These are phyloP conservation scores for Tetraselmis chui DNA, from an alignment of 139 green algal genomes.

Conservation along the genomic window DNA sequence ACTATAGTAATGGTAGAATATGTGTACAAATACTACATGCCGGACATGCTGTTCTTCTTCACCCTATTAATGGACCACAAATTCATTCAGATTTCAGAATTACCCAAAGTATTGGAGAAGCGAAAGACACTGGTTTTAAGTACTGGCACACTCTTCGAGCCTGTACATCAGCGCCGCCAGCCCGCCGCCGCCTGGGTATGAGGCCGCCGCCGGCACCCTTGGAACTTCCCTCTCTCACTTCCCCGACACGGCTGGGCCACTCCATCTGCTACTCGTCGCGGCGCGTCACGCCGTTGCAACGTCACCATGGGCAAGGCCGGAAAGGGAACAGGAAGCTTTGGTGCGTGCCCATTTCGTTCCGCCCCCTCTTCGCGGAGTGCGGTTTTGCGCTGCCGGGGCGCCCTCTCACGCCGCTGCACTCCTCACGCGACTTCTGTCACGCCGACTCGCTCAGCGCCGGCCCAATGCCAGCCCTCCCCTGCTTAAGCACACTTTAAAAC, in stretches of 20 bases:
- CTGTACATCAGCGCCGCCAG: too few species aligned
- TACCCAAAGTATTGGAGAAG: too few species aligned
- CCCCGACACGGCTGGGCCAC: background rate
- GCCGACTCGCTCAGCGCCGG: constrained; percentile 9
- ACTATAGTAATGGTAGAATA: too few species aligned
- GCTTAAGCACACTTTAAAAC: constrained; percentile 6
- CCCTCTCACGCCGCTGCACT: too few species aligned
- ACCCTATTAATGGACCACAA: too few species aligned
- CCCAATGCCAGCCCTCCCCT: background rate
- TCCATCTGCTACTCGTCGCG: background rate
- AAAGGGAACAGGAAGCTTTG: constrained; percentile 93
- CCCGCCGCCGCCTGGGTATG: background rate
- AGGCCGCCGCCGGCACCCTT: background rate
- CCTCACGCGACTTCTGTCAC: background rate
- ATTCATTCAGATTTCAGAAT: too few species aligned
- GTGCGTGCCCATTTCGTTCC: constrained; percentile 34
- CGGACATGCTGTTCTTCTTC: too few species aligned
- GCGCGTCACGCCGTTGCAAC: background rate
- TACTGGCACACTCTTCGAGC: too few species aligned
- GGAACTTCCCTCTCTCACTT: background rate
- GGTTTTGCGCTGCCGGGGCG: background rate
- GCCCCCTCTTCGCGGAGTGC: too few species aligned
- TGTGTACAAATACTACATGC: too few species aligned
- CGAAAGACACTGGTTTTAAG: too few species aligned
- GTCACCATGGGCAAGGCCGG: constrained; percentile 80